phyloP scores from a whole-genome alignment of 768 basidiomycete genomes.

The Artomyces pyxidatus region DNA sequence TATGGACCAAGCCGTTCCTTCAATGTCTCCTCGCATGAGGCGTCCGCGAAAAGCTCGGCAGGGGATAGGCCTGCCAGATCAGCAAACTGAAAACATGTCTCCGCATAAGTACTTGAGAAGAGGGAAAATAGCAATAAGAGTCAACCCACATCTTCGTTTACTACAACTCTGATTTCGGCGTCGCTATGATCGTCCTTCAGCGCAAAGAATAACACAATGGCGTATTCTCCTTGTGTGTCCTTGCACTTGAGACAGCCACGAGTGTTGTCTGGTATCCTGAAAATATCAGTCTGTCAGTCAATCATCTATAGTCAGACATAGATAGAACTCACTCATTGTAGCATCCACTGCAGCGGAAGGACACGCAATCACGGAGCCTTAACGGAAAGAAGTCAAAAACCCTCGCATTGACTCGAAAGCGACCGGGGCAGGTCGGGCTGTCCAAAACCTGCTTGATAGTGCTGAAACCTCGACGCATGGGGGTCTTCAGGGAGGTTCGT shows the following conservation, averaged over 20 bases:
- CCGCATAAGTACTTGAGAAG: too few relatives aligned
- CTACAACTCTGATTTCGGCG: conserved; percentile 3
- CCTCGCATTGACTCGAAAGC: conserved; percentile 11
- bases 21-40: not conserved
- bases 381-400: conserved; percentile 12
- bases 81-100: too few relatives aligned
- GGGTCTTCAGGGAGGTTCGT: not conserved
- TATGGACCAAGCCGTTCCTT: conserved; percentile 8
- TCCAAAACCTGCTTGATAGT: conserved; percentile 7
- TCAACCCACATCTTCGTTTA: conserved; percentile 12
- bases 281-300: too few relatives aligned
- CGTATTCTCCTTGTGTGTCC: too few relatives aligned
- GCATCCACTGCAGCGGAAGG: conserved; percentile 5
- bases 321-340: too few relatives aligned
- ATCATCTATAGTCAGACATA: too few relatives aligned
- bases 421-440: not conserved
- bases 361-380: conserved; percentile 1
- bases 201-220: conserved; percentile 11
- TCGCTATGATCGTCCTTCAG: conserved; percentile 10
- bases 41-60: not conserved
- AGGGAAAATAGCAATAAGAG: too few relatives aligned
- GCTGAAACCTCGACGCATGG: conserved; percentile 2
- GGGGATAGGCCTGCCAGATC: conserved; percentile 5
- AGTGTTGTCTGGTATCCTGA: conserved; percentile 4
- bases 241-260: conserved; percentile 4